Conservation (phyloP, 2,329 filamentous ascomycete genomes). For the Diaporthe sp. region DNA sequence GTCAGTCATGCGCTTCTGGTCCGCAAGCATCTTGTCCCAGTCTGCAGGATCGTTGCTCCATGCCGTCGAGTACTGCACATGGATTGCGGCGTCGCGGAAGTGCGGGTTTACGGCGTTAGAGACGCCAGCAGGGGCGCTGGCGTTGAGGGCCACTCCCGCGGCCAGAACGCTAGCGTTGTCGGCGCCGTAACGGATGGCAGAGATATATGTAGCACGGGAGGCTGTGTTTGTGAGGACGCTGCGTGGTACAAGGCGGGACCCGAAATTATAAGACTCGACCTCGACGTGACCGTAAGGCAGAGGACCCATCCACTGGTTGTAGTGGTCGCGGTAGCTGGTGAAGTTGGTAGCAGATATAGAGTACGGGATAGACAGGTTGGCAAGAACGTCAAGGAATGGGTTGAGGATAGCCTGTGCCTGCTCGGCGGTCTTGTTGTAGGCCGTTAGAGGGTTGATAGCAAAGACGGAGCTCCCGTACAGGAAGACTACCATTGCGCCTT, state of each 20-base stretch:
- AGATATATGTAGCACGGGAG: constrained; percentile 24
- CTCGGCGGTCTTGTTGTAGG: constrained; percentile 47
- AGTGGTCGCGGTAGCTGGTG: constrained; percentile 50
- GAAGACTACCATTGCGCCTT: constrained; percentile 46
- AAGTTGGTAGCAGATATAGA: constrained; percentile 46
- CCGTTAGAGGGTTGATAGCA: constrained; percentile 46
- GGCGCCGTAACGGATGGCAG: constrained; percentile 44
- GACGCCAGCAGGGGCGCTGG: constrained; percentile 49
- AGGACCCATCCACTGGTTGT: constrained; percentile 53
- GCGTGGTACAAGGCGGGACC: constrained; percentile 54
- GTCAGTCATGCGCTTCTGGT: constrained; percentile 49
- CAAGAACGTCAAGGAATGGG: constrained; percentile 49
- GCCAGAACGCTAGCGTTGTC: constrained; percentile 50
- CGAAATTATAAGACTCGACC: constrained; percentile 52
- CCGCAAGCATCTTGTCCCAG: constrained; percentile 44
- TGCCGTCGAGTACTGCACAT: constrained; percentile 48
- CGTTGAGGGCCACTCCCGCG: constrained; percentile 50
- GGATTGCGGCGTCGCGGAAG: constrained; percentile 53
- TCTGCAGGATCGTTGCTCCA: constrained; percentile 44
- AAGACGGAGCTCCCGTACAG: constrained; percentile 42
- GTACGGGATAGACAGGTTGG: constrained; percentile 46
- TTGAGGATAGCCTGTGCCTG: constrained; percentile 47
- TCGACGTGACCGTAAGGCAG: constrained; percentile 51
- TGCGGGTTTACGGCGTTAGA: constrained; percentile 54
- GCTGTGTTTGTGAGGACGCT: constrained; percentile 49